Evolutionary conservation across 306 rosid species (phyloP).

Genomic region (Begonia loranthoides): DNA sequence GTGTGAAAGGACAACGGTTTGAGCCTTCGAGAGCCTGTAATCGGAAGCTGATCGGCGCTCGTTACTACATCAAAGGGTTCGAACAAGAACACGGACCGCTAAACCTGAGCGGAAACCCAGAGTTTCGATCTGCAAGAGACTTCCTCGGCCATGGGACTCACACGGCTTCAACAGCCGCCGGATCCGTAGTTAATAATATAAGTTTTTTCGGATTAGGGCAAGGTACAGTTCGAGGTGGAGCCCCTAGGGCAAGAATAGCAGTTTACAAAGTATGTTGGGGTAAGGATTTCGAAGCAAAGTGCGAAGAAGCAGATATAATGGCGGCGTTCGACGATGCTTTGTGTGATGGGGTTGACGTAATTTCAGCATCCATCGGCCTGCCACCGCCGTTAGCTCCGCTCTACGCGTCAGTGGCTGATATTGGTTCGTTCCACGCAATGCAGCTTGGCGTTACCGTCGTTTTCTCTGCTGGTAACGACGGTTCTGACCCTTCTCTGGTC

Average conservation of each 20-base stretch:
- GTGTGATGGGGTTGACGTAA: constrained; percentile 37
- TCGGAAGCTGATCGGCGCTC: constrained; percentile 44
- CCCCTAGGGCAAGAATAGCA: constrained; percentile 35
- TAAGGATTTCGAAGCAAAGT: constrained; percentile 16
- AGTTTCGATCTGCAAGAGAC: constrained; percentile 34
- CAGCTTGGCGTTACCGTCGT: constrained; percentile 37
- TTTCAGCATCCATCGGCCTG: constrained; percentile 35
- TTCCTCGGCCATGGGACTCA: constrained; percentile 52
- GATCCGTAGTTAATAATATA: constrained; percentile 21
- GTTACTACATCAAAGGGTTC: constrained; percentile 39
- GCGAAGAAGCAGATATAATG: constrained; percentile 36
- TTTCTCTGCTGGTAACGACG: constrained; percentile 39
- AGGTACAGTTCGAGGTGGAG: constrained; percentile 46
- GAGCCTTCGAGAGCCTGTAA: constrained; percentile 29
- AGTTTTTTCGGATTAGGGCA: constrained; percentile 21
- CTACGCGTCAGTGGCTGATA: constrained; percentile 9
- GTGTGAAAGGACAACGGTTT: constrained; percentile 28
- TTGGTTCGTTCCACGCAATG: constrained; percentile 49
- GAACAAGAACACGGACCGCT: constrained; percentile 22
- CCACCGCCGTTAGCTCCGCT: constrained; percentile 23
- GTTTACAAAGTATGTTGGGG: constrained; percentile 49
- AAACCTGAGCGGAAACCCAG: constrained; percentile 21
- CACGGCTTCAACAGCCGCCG: constrained; percentile 47
- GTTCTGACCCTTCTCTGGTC: constrained; percentile 31
- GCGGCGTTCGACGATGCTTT: constrained; percentile 51